Conservation (phyloP, 2,329 filamentous ascomycete genomes). For the Diplodia scrobiculata region DNA sequence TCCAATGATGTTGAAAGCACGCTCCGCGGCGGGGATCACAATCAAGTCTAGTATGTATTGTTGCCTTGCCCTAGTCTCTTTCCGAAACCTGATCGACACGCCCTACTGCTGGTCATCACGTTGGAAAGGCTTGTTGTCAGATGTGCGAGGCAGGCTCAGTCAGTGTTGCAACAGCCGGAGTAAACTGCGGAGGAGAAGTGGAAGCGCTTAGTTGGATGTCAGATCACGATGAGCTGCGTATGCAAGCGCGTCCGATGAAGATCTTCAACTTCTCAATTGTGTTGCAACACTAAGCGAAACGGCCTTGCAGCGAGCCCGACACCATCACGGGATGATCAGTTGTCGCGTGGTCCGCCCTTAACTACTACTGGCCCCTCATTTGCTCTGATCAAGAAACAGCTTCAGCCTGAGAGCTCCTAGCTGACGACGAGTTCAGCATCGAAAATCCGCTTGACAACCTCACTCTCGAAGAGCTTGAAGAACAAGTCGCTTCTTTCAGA, state of each 20-base stretch:
- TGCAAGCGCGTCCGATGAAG: background rate
- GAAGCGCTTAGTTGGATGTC: background rate
- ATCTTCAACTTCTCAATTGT: background rate
- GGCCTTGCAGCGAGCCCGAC: background rate
- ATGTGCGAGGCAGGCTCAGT: background rate
- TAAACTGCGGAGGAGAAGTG: background rate
- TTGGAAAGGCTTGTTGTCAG: background rate
- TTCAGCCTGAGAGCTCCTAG: background rate
- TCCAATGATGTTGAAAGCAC: constrained; percentile 21
- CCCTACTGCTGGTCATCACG: background rate
- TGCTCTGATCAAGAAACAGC: background rate
- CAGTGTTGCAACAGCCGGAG: background rate
- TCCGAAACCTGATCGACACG: background rate
- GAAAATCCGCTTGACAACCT: constrained; percentile 61
- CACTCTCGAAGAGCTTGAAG: constrained; percentile 54
- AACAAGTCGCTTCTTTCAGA: constrained; percentile 63
- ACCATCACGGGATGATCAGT: background rate
- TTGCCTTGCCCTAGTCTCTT: background rate
- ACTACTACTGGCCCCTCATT: background rate
- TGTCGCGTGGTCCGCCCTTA: background rate
- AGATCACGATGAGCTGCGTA: background rate
- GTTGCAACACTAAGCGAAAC: background rate
- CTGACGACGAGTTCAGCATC: constrained; percentile 46
- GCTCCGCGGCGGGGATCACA: constrained; percentile 8
- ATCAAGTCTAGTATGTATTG: constrained; percentile 22